Base-by-base conservation (phyloP, 495 filamentous ascomycete genomes). In the Jackrogersella multiformis region DNA sequence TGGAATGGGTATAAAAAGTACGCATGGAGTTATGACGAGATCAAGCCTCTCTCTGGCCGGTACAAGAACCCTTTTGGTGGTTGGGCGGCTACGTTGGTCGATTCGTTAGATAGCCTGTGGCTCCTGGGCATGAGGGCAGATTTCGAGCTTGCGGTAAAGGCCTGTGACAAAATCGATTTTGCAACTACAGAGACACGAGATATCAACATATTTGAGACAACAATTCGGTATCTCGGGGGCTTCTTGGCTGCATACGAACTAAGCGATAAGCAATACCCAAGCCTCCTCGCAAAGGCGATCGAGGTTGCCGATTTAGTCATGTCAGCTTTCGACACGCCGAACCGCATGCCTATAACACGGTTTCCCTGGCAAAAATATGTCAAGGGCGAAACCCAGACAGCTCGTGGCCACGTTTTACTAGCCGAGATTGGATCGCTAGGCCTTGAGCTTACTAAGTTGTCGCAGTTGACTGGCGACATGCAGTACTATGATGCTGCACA, bases 401-500 rank as follows among this genome's bases (percentile, higher is more conserved):
- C 92, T 0, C 51, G 66, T 8, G 54, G 69, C 0, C 61, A 72
- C 20, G 71, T 73, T 48, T 62, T 83, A 4, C 61, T 83, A 28
- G 73, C 73, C 16, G 92, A 96, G 76, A 72, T 96, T 26, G 93
- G 92, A 13, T 93, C 92, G 18, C 79, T 96, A 12, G 88, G 88
- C 9, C 74, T 96, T 15, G 92, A 96, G 72, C 93, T 96, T 69
- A 96, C 92, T 20, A 85, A 91, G 20, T 78, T 96, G 38, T 88
- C 92, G 5, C 92, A 96, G 68, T 75, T 96, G 51, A 96, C 92
- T 3, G 88, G 87, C 45, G 84, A 95, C 39, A 79, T 86, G 62
- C 92, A 89, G 64, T 96, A 94, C 75, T 96, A 93, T 64, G 92
- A 96, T 80, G 93, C 92, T 3, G 82, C 93, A 61, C 89, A 92